Evolutionary conservation across 768 basidiomycete species (phyloP).

Genomic region (Pilatotrama ljubarskyi): DNA sequence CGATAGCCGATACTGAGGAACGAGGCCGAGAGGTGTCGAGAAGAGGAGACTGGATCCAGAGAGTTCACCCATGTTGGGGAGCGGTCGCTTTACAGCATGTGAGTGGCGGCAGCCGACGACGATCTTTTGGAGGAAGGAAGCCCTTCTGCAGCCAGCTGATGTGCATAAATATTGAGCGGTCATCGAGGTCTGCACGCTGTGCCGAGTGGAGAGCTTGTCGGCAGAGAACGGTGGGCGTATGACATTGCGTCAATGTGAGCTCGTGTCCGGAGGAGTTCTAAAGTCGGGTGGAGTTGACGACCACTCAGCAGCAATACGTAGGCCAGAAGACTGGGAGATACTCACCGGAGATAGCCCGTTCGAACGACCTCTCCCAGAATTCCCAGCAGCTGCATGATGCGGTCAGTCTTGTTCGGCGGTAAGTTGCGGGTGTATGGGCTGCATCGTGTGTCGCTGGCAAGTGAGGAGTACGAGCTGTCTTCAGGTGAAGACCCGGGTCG

Average conservation of each 20-base stretch:
- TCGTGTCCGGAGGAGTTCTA: background rate
- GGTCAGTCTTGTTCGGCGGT: conserved; percentile 6
- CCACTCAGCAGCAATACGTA: background rate
- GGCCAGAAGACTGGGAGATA: background rate
- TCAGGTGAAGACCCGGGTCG: conserved; percentile 5
- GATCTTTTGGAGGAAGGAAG: conserved; percentile 3
- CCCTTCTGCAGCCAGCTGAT: conserved; percentile 8
- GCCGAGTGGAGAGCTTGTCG: conserved; percentile 1
- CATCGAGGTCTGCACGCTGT: background rate
- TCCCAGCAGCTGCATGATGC: background rate
- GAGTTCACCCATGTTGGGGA: background rate
- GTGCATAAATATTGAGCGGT: conserved; percentile 5
- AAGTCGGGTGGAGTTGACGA: background rate
- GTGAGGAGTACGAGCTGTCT: background rate
- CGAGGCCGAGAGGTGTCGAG: background rate
- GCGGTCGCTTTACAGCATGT: conserved; percentile 13
- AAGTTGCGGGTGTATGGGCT: conserved; percentile 1
- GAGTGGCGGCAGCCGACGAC: conserved; percentile 2
- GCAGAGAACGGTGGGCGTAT: conserved; percentile 10
- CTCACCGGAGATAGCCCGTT: conserved; percentile 12
- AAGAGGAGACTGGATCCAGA: conserved; percentile 1
- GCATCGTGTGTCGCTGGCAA: background rate
- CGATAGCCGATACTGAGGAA: conserved; percentile 6
- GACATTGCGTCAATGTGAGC: background rate
- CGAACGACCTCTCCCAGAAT: background rate